Conservation (phyloP, 495 filamentous ascomycete genomes). For the Penicillium pulvis region DNA sequence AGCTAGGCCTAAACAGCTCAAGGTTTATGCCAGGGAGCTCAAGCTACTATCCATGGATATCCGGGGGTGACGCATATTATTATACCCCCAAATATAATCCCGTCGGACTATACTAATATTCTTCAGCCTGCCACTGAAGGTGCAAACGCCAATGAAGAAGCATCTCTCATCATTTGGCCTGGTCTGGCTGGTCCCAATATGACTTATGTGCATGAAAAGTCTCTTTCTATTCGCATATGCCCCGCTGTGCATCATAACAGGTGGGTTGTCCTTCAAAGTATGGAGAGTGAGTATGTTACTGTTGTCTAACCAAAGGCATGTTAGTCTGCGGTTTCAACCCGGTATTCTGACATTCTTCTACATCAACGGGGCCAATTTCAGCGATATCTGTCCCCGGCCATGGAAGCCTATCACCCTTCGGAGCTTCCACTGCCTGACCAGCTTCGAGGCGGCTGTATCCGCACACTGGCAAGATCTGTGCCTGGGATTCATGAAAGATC, state of each 20-base stretch:
- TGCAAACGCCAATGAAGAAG: slow-evolving; percentile 1
- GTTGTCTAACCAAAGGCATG: neutral
- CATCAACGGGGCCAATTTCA: slow-evolving; percentile 1
- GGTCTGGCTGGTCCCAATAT: neutral
- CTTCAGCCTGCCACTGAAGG: neutral
- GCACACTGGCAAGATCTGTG: slow-evolving; percentile 5
- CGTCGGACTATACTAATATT: neutral
- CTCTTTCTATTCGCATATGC: neutral
- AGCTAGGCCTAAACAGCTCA: too few relatives aligned
- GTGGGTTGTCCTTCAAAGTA: neutral
- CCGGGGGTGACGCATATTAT: too few relatives aligned
- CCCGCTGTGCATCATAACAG: neutral
- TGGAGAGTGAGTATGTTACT: neutral
- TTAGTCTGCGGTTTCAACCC: neutral
- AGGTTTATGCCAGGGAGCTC: too few relatives aligned
- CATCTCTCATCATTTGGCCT: neutral
- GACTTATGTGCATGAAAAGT: neutral
- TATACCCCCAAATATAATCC: neutral
- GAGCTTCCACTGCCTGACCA: neutral
- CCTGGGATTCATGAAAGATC: slow-evolving; percentile 2
- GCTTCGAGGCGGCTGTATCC: neutral
- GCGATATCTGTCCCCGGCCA: neutral
- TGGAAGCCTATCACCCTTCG: slow-evolving; percentile 2
- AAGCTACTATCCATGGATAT: too few relatives aligned
- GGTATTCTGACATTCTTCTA: neutral